These are phyloP conservation scores for Colletotrichum plurivorum DNA, from an alignment of 2,329 filamentous ascomycete genomes.

Conservation along the genomic window DNA sequence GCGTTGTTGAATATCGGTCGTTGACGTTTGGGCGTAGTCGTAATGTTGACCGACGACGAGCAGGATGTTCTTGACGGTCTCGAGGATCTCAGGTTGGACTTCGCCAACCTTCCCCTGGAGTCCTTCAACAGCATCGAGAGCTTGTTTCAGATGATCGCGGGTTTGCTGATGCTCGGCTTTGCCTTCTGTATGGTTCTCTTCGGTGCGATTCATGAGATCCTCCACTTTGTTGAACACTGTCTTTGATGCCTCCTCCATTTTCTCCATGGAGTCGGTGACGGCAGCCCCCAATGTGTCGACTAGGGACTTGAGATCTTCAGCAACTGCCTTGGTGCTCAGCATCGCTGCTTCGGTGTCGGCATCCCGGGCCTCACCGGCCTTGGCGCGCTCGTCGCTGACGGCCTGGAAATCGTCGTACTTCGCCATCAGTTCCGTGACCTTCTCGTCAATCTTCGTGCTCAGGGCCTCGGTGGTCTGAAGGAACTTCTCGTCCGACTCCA, in stretches of 20 bases:
- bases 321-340: constrained; percentile 80
- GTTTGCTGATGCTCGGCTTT: constrained; percentile 88
- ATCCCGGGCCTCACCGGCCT: constrained; percentile 81
- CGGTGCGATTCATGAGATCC: constrained; percentile 80
- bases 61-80: constrained; percentile 88
- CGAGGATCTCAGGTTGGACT: constrained; percentile 89
- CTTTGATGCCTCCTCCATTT: constrained; percentile 88
- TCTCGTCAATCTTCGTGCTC: constrained; percentile 71
- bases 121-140: constrained; percentile 79
- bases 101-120: constrained; percentile 86
- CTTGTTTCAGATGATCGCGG: constrained; percentile 83
- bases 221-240: constrained; percentile 88
- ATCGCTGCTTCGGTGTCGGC: constrained; percentile 81
- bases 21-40: constrained; percentile 83
- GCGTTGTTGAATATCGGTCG: constrained; percentile 68
- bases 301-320: constrained; percentile 88
- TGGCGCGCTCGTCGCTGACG: constrained; percentile 80
- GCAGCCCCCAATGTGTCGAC: constrained; percentile 87
- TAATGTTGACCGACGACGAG: constrained; percentile 87
- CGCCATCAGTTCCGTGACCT: constrained; percentile 81
- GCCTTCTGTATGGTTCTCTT: constrained; percentile 80
- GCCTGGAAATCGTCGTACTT: constrained; percentile 92
- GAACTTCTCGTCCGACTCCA: constrained; percentile 87
- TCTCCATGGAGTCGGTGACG: constrained; percentile 86
- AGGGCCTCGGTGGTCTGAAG: constrained; percentile 69